Evolutionary conservation across 345 rosid species (phyloP), one percentile per base, ranked within the genome.

Genomic region (Passiflora organensis): DNA sequence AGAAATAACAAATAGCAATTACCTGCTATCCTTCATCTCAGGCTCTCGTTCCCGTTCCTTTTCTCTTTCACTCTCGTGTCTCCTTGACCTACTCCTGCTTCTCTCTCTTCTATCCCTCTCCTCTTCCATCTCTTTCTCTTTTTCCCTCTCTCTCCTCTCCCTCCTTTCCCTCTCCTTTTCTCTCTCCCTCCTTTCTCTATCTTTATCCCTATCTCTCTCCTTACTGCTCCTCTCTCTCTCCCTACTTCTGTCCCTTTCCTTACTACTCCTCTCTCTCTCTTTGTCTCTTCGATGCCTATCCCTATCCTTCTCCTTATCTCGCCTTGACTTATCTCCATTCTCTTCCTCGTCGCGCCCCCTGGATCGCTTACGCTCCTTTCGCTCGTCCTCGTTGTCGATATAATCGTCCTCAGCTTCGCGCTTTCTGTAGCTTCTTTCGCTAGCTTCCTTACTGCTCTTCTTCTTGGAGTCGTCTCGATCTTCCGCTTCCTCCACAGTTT

Each of bases 391-490:
- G 39, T 73, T 82, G 14, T 67, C 85, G 4, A 58, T 74, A 9
- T 76, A 75, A 24, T 56, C 78, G 32, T 72, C 82, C 42, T 70
- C 83, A 16, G 70, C 84, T 0, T 67, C 69, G 12, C 65, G 49
- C 87, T 79, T 91, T 69, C 96, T 60, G 74, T 83, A 82, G 63
- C 84, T 83, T 69, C 79, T 72, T 65, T 89, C 91, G 73, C 66
- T 74, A 78, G 69, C 65, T 49, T 56, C 69, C 70, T 32, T 64
- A 32, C 53, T 24, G n/a, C 25, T 76, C 67, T 47, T 78, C 72
- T 67, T 70, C 61, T 72, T 72, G 34, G 47, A 63, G 16, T 55
- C 70, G 45, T 74, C 78, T 58, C 77, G 67, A 20, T 75, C 78
- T 32, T 72, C 76, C 48, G 73, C 55, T 53, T 60, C 86, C 72